Conservation (phyloP, 1,284 basidiomycete species). For the Ustilago vetiveriae region DNA sequence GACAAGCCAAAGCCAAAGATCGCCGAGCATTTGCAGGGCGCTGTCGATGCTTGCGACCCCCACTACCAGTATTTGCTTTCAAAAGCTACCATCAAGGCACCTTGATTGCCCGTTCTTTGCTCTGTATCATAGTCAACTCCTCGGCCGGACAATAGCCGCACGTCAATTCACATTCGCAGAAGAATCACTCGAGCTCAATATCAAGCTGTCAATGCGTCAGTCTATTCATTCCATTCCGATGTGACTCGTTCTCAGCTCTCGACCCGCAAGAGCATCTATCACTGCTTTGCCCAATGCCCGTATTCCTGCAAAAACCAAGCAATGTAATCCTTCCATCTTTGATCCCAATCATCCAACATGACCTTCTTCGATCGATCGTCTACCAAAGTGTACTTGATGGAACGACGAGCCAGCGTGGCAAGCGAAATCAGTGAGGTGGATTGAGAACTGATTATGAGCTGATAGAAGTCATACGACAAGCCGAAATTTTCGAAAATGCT, state of each 20-base stretch:
- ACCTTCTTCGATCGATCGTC: slow-evolving; percentile 15
- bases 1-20: slow-evolving; percentile 40
- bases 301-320: slow-evolving; percentile 31
- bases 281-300: slow-evolving; percentile 6
- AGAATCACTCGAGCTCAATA: too few species aligned
- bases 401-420: slow-evolving; percentile 33
- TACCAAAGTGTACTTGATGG: slow-evolving; percentile 38
- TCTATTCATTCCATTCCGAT: neutral
- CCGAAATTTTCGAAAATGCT: slow-evolving; percentile 80
- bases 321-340: slow-evolving; percentile 40
- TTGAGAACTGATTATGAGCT: slow-evolving; percentile 36
- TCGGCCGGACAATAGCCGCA: too few species aligned
- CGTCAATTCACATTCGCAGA: too few species aligned
- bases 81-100: slow-evolving; percentile 35
- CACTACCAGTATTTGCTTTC: slow-evolving; percentile 48
- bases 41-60: slow-evolving; percentile 33
- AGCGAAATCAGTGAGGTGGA: slow-evolving; percentile 35
- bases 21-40: slow-evolving; percentile 46
- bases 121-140: too few species aligned
- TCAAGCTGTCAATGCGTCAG: too few species aligned
- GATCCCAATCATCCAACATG: slow-evolving; percentile 38
- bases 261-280: neutral
- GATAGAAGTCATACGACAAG: slow-evolving; percentile 58
- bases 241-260: too few species aligned
- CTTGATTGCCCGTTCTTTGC: slow-evolving; percentile 1